Percentiles rank a stretch among this genome's conserved stretches.
phyloP scores from a whole-genome alignment of 441 rosid species.

The Pelargonium fulgidum region DNA sequence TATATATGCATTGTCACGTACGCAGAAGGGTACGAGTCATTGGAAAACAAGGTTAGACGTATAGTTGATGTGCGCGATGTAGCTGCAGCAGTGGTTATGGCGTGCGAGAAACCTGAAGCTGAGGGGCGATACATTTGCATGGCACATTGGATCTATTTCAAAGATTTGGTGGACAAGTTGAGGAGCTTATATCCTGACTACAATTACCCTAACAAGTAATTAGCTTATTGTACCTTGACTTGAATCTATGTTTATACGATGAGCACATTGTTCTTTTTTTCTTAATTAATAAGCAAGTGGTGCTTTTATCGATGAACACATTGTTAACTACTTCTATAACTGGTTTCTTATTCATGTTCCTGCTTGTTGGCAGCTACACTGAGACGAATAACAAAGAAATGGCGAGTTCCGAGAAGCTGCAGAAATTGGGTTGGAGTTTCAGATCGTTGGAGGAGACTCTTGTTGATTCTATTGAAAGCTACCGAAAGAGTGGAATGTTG shows the following conservation, averaged over 20 bases:
- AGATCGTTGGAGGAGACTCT: slow-evolving; percentile 58
- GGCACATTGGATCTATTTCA: slow-evolving; percentile 28
- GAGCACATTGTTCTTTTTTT: too few species aligned
- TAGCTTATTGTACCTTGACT: neutral
- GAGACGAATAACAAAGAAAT: slow-evolving; percentile 26
- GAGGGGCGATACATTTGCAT: slow-evolving; percentile 72
- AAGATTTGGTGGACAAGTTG: slow-evolving; percentile 43
- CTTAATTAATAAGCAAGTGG: too few species aligned
- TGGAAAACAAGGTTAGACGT: slow-evolving; percentile 32
- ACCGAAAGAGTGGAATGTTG: slow-evolving; percentile 44
- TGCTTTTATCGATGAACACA: too few species aligned
- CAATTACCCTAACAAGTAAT: slow-evolving; percentile 53
- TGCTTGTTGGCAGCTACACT: slow-evolving; percentile 37
- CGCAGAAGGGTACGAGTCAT: slow-evolving; percentile 43
- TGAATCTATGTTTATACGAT: too few species aligned
- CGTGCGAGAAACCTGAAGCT: slow-evolving; percentile 62
- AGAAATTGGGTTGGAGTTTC: slow-evolving; percentile 61
- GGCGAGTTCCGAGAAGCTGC: slow-evolving; percentile 60
- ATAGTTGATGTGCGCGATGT: slow-evolving; percentile 80
- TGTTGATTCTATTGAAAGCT: slow-evolving; percentile 58
- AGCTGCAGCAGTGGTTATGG: slow-evolving; percentile 56
- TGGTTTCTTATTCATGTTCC: neutral
- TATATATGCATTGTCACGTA: too few species aligned
- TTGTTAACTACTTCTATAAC: neutral
- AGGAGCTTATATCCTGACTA: slow-evolving; percentile 49